Conservation (phyloP, 1,284 basidiomycete genomes). For the Puccinia triticina region DNA sequence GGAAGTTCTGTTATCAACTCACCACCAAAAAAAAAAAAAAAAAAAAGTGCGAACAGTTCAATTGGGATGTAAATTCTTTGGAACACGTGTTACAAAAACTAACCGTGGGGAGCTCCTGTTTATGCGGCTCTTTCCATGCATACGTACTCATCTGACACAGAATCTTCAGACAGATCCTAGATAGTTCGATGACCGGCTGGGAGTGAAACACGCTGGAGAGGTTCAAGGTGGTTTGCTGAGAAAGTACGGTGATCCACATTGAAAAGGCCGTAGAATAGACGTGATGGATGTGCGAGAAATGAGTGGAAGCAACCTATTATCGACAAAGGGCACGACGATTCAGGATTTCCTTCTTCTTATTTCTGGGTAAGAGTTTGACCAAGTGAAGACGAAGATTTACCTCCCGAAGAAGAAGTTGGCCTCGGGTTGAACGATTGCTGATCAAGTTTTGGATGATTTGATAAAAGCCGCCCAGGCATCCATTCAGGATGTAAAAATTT, state of each 20-base stretch:
- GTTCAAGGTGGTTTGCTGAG: slow-evolving; percentile 42
- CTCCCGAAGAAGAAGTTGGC: slow-evolving; percentile 43
- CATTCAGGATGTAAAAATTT: slow-evolving; percentile 41
- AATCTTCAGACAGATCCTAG: slow-evolving; percentile 44
- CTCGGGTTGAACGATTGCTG: slow-evolving; percentile 38
- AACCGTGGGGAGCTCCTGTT: slow-evolving; percentile 39
- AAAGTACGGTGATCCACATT: slow-evolving; percentile 31
- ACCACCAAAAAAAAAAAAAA: not conserved
- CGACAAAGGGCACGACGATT: not conserved
- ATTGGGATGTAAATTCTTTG: not conserved
- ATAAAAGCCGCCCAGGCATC: slow-evolving; percentile 39
- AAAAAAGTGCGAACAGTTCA: not conserved
- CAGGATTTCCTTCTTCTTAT: not conserved
- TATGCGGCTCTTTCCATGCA: slow-evolving; percentile 44
- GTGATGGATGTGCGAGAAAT: slow-evolving; percentile 33
- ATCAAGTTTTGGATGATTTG: slow-evolving; percentile 50
- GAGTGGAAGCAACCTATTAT: slow-evolving; percentile 31
- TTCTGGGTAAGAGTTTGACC: not conserved
- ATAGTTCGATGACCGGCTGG: slow-evolving; percentile 36
- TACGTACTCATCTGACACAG: slow-evolving; percentile 41
- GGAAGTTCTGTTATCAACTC: slow-evolving; percentile 24
- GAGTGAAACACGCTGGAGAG: slow-evolving; percentile 45
- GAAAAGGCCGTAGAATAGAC: slow-evolving; percentile 38
- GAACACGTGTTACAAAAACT: not conserved
- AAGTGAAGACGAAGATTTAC: slow-evolving; percentile 20